Base-by-base conservation (phyloP, 2,329 filamentous ascomycete species). In the Paracoccidioides lutzii region DNA sequence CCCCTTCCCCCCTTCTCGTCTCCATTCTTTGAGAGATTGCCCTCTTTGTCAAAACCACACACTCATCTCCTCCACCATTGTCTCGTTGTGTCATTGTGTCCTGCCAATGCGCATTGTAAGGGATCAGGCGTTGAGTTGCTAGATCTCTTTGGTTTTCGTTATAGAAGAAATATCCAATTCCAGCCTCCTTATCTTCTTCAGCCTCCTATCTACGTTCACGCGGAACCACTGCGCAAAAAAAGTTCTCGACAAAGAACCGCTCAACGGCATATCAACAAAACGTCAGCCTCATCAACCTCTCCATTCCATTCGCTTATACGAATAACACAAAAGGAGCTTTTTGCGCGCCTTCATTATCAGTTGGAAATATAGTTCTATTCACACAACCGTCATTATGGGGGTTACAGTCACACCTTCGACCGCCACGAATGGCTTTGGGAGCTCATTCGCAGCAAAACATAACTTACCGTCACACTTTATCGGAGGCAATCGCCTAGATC, bases 401-500 rank as follows among this genome's bases (percentile, higher is more conserved):
- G 65, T 68, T 56, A 60, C 67, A 58, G 73, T 73, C 62, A 69
- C 66, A 58, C 55, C 60, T 28, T 51, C 62, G 44, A 56, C 61
- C 46, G 66, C 72, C 61, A 22, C 22, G 22, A 82, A 81, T 66
- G 80, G 78, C 67, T 69, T 74, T 53, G 71, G 74, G 56, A 80
- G 79, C 67, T 83, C 85, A 55, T 90, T 87, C 70, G 82, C 89
- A 62, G 84, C 89, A 64, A 89, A 87, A 75, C 83, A 88, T 77
- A 84, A 87, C 62, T 74, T 98, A 60, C 83, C 90, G 60, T 80
- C 89, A 73, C 93, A 98, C 78, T 98, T 97, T 75, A 95, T 97
- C 71, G 93, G 93, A 66, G 91, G 93, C 61, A 96, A 95, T 77
- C 82, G 84, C 69, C 75, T 98, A 61, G 83, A 83, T 61, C 86